Evolutionary conservation across 805 yeast genomes (phyloP).

Genomic region (Suhomyces xylopsoci): DNA sequence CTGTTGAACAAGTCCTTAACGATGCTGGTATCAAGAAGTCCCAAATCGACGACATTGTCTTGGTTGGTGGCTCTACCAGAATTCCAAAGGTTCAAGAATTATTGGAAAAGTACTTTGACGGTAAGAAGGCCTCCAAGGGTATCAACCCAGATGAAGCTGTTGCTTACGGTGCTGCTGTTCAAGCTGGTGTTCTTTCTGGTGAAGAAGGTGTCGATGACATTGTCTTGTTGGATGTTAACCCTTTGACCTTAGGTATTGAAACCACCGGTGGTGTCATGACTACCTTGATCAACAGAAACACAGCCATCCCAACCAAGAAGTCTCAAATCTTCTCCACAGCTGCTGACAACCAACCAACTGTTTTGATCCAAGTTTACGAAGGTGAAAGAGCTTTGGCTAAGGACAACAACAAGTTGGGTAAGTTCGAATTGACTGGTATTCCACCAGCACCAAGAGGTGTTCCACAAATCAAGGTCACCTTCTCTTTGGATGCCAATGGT

Average conservation of each 20-base stretch:
- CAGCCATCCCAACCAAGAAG: constrained; percentile 98
- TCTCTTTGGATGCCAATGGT: constrained; percentile 99
- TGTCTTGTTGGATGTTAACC: constrained; percentile 94
- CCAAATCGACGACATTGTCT: constrained; percentile 45
- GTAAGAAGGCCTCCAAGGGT: constrained; percentile 48
- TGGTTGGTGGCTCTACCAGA: constrained; percentile 51
- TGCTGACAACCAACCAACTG: constrained; percentile 98
- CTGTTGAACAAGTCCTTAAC: constrained; percentile 45
- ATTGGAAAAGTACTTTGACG: constrained; percentile 44
- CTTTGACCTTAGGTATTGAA: constrained; percentile 98
- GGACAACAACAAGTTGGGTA: constrained; percentile 97
- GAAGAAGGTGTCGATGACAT: constrained; percentile 94
- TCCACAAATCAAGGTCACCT: constrained; percentile 98
- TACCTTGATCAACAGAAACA: constrained; percentile 98
- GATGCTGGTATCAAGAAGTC: constrained; percentile 46
- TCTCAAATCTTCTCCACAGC: constrained; percentile 98
- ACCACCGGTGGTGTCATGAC: constrained; percentile 99
- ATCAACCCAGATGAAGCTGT: constrained; percentile 51
- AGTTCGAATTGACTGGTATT: constrained; percentile 95
- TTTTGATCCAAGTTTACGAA: constrained; percentile 98
- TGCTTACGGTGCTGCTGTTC: constrained; percentile 84
- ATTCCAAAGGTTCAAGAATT: constrained; percentile 50
- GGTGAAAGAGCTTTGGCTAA: constrained; percentile 99
- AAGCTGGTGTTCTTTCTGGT: constrained; percentile 98
- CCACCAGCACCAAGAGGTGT: constrained; percentile 99